A percentile compares a stretch with the other conserved stretches of the same genome.
phyloP scores from a whole-genome alignment of 768 basidiomycete species.

The Lactifluus pinguis region DNA sequence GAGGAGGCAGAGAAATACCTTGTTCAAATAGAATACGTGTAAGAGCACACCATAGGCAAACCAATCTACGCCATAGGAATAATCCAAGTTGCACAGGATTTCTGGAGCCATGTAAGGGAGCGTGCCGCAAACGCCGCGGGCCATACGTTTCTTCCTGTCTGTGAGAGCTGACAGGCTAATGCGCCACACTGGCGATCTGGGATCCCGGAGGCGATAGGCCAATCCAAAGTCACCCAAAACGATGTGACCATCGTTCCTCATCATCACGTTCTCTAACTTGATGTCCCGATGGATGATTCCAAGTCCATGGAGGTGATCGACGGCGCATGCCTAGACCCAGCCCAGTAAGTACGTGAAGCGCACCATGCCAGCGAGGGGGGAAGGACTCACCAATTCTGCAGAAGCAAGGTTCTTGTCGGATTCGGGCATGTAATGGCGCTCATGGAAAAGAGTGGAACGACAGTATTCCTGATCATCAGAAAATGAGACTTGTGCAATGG shows the following conservation, averaged over 20 bases:
- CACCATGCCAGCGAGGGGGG: background rate
- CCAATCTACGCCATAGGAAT: slow-evolving; percentile 17
- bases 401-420: slow-evolving; percentile 25
- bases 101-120: slow-evolving; percentile 18
- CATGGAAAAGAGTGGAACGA: slow-evolving; percentile 9
- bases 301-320: slow-evolving; percentile 83
- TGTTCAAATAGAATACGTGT: slow-evolving; percentile 7
- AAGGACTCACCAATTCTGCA: slow-evolving; percentile 27
- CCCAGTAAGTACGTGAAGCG: background rate
- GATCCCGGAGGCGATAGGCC: slow-evolving; percentile 8
- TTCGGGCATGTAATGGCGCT: slow-evolving; percentile 4
- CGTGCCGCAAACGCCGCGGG: slow-evolving; percentile 10
- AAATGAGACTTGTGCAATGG: background rate
- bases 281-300: slow-evolving; percentile 95
- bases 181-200: background rate
- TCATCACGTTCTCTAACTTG: slow-evolving; percentile 88
- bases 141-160: background rate
- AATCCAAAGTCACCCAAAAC: slow-evolving; percentile 87
- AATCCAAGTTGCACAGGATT: slow-evolving; percentile 5
- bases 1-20: background rate
- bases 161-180: background rate
- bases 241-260: slow-evolving; percentile 82
- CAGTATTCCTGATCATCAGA: slow-evolving; percentile 20
- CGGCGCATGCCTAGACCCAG: slow-evolving; percentile 35
- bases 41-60: slow-evolving; percentile 17